Conservation (phyloP, 1,284 basidiomycete species). For the Athelia psychrophila region DNA sequence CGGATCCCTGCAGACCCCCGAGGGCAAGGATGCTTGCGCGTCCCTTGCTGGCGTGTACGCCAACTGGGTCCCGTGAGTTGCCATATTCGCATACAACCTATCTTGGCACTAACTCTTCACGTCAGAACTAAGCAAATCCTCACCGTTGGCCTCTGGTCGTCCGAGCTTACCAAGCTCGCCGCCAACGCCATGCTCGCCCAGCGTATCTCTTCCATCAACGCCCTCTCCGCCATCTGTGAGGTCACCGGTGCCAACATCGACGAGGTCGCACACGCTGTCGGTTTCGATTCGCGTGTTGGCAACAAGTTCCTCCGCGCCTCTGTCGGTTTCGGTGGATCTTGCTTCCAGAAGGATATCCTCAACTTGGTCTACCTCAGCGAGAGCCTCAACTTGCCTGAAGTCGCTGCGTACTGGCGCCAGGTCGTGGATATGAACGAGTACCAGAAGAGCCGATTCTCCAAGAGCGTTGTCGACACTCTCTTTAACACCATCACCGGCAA, state of each 20-base stretch:
- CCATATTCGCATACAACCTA: neutral
- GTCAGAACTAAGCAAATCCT: slow-evolving; percentile 75
- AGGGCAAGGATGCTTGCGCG: slow-evolving; percentile 81
- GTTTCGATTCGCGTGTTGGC: slow-evolving; percentile 90
- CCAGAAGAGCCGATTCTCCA: slow-evolving; percentile 89
- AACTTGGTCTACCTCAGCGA: slow-evolving; percentile 98
- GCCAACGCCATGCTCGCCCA: slow-evolving; percentile 99
- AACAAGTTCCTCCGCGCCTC: slow-evolving; percentile 95
- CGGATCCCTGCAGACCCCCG: slow-evolving; percentile 87
- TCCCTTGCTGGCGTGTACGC: slow-evolving; percentile 83
- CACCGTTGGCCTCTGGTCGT: slow-evolving; percentile 97
- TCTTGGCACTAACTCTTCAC: slow-evolving; percentile 2
- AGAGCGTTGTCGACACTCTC: slow-evolving; percentile 89
- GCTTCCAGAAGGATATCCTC: slow-evolving; percentile 99
- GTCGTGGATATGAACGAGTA: slow-evolving; percentile 97
- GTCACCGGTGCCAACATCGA: slow-evolving; percentile 99
- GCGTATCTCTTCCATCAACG: slow-evolving; percentile 97
- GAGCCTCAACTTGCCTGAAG: slow-evolving; percentile 91
- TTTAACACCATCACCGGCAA: slow-evolving; percentile 98
- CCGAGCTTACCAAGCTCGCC: slow-evolving; percentile 97
- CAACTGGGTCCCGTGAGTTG: slow-evolving; percentile 90
- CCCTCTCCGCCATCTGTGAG: slow-evolving; percentile 98
- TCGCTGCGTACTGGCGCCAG: slow-evolving; percentile 97
- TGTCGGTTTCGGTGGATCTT: slow-evolving; percentile 97
- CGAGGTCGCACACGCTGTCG: slow-evolving; percentile 95